phyloP scores from a whole-genome alignment of 2,329 filamentous ascomycete genomes.

The Trichoderma hamatum region DNA sequence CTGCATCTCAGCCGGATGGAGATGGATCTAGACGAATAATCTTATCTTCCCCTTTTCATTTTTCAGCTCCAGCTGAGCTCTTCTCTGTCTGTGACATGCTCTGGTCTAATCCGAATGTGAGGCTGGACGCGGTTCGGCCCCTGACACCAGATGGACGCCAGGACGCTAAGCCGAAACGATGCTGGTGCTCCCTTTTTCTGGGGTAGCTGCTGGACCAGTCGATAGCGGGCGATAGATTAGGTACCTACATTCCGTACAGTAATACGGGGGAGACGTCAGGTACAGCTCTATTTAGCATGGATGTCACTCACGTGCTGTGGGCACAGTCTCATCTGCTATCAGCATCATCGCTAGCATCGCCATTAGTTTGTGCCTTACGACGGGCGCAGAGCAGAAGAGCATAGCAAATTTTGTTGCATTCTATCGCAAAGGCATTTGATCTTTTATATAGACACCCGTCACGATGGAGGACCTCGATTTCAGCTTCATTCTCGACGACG shows the following conservation, averaged over 20 bases:
- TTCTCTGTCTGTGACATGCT: not conserved
- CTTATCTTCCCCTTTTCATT: not conserved
- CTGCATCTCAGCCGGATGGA: not conserved
- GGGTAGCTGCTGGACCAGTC: not conserved
- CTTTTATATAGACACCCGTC: not conserved
- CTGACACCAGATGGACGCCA: not conserved
- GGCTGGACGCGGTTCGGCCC: not conserved
- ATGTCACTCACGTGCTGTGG: not conserved
- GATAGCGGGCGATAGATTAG: not conserved
- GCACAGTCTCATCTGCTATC: not conserved
- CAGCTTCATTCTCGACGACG: constrained; percentile 51
- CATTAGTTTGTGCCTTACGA: not conserved
- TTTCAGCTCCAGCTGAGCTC: not conserved
- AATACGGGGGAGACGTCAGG: not conserved
- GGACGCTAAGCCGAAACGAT: not conserved
- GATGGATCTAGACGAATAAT: not conserved
- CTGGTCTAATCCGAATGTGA: not conserved
- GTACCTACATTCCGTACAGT: too few relatives aligned
- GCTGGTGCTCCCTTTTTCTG: not conserved
- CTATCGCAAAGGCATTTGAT: not conserved
- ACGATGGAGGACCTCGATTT: constrained; percentile 29
- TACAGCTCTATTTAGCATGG: not conserved
- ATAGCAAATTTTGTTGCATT: not conserved
- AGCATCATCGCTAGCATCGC: not conserved
- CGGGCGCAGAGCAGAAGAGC: not conserved